phyloP scores from a whole-genome alignment of 2,329 filamentous ascomycete genomes.

The Fusarium robinianum region DNA sequence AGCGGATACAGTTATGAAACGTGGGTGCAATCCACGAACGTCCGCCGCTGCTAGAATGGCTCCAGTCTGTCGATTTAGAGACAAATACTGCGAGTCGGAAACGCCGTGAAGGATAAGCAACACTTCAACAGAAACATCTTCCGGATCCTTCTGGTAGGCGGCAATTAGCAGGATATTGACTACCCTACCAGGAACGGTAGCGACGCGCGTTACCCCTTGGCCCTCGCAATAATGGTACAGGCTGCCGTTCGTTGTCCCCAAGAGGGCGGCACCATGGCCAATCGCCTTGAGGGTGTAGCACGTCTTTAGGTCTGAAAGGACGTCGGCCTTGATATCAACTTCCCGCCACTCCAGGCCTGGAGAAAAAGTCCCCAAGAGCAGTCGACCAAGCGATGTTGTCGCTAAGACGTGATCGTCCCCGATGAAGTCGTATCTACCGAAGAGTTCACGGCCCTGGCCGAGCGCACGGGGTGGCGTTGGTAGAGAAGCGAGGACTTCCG shows the following conservation, averaged over 20 bases:
- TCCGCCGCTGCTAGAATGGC: conserved; percentile 36
- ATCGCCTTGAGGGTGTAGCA: conserved; percentile 54
- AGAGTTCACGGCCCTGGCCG: conserved; percentile 44
- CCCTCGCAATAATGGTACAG: conserved; percentile 50
- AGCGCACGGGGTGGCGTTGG: conserved; percentile 11
- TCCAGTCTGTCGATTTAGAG: conserved; percentile 42
- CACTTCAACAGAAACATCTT: conserved; percentile 37
- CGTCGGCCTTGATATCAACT: conserved; percentile 42
- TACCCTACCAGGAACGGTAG: conserved; percentile 53
- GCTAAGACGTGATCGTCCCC: conserved; percentile 57
- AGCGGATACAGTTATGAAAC: conserved; percentile 56
- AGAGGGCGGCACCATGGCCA: conserved; percentile 45
- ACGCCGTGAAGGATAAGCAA: conserved; percentile 54
- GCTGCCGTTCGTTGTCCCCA: conserved; percentile 55
- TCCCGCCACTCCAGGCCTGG: conserved; percentile 49
- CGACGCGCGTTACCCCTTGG: conserved; percentile 41
- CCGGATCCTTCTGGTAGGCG: too few species aligned
- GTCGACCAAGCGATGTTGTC: conserved; percentile 62
- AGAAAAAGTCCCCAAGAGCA: conserved; percentile 54
- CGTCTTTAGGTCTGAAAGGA: conserved; percentile 46
- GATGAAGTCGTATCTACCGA: conserved; percentile 68
- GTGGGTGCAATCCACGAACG: conserved; percentile 49
- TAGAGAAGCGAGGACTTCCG: conserved; percentile 38
- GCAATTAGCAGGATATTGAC: conserved; percentile 54
- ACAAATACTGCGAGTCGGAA: conserved; percentile 49